Evolutionary conservation across 257 asterid genomes (phyloP).

Genomic region (Gentiana straminea): DNA sequence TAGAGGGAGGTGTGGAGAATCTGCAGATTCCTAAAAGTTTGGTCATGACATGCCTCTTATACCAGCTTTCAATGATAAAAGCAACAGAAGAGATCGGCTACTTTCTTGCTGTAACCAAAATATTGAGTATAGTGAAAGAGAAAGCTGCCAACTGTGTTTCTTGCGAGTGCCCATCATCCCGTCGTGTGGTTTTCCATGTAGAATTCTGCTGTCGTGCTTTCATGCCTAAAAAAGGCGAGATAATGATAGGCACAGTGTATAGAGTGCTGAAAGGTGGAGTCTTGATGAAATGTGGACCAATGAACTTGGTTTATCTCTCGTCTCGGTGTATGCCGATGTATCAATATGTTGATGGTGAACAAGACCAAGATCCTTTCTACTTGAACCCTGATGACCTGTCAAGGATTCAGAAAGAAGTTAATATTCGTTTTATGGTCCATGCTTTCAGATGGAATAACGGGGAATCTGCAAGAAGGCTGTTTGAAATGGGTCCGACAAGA

Average conservation of each 20-base stretch:
- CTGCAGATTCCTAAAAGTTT: slow-evolving; percentile 25
- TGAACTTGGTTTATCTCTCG: slow-evolving; percentile 47
- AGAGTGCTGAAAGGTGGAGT: slow-evolving; percentile 27
- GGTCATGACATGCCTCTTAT: slow-evolving; percentile 28
- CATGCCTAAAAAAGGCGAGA: slow-evolving; percentile 53
- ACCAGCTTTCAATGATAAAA: slow-evolving; percentile 21
- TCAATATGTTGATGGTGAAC: slow-evolving; percentile 22
- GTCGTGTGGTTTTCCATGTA: slow-evolving; percentile 35
- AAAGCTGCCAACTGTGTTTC: slow-evolving; percentile 1
- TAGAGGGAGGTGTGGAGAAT: slow-evolving; percentile 19
- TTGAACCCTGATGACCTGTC: slow-evolving; percentile 36
- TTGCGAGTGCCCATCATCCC: slow-evolving; percentile 3
- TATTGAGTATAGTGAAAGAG: slow-evolving; percentile 46
- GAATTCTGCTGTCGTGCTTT: slow-evolving; percentile 37
- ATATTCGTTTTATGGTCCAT: slow-evolving; percentile 36
- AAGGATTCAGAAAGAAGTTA: slow-evolving; percentile 48
- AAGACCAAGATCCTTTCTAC: slow-evolving; percentile 10
- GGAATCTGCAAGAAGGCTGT: slow-evolving; percentile 23
- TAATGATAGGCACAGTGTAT: slow-evolving; percentile 47
- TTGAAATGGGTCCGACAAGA: slow-evolving; percentile 17
- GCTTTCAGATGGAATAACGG: slow-evolving; percentile 41
- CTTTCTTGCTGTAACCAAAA: slow-evolving; percentile 50
- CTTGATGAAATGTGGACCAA: slow-evolving; percentile 69
- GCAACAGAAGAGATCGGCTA: slow-evolving; percentile 45
- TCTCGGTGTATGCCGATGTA: slow-evolving; percentile 42